A percentile compares a stretch with the other conserved stretches of the same genome.
Conservation (phyloP, 371 early-diverging fungal species). For the Actinomortierella wolfii region DNA sequence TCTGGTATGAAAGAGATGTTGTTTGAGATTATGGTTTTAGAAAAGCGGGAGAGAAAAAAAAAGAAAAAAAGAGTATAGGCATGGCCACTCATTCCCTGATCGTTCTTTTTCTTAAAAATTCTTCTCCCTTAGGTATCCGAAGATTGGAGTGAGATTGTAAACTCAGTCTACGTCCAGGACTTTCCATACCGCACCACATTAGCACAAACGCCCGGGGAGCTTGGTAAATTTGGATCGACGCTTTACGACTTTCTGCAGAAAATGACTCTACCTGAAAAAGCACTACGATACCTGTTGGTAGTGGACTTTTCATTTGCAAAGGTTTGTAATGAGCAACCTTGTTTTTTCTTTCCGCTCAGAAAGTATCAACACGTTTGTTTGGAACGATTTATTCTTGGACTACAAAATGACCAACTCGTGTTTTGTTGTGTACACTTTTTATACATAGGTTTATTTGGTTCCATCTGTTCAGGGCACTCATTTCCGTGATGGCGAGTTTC, state of each 20-base stretch:
- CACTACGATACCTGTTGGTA: slow-evolving; percentile 6
- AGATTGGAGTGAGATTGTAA: slow-evolving; percentile 32
- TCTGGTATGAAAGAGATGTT: slow-evolving; percentile 15
- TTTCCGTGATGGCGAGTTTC: not conserved
- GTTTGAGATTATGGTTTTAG: not conserved
- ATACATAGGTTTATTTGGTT: not conserved
- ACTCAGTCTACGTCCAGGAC: slow-evolving; percentile 38
- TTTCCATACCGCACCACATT: slow-evolving; percentile 8
- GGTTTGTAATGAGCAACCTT: slow-evolving; percentile 1
- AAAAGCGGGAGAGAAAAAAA: not conserved
- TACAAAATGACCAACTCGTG: too few relatives aligned
- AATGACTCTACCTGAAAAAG: slow-evolving; percentile 23
- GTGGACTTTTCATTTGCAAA: slow-evolving; percentile 29
- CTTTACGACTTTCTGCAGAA: slow-evolving; percentile 17
- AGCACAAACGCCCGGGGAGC: slow-evolving; percentile 7
- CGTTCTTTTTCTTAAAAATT: too few relatives aligned
- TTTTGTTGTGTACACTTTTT: too few relatives aligned
- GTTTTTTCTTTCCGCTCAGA: not conserved
- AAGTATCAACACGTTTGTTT: not conserved
- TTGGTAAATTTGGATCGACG: slow-evolving; percentile 26
- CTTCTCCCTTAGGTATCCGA: slow-evolving; percentile 12
- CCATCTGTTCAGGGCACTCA: not conserved
- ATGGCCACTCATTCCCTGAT: too few relatives aligned
- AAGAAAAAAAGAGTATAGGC: too few relatives aligned
- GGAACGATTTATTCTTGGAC: not conserved